These are phyloP conservation scores for Pythium phragmiticola DNA, from an alignment of 352 stramenopile genomes.

Conservation along the genomic window DNA sequence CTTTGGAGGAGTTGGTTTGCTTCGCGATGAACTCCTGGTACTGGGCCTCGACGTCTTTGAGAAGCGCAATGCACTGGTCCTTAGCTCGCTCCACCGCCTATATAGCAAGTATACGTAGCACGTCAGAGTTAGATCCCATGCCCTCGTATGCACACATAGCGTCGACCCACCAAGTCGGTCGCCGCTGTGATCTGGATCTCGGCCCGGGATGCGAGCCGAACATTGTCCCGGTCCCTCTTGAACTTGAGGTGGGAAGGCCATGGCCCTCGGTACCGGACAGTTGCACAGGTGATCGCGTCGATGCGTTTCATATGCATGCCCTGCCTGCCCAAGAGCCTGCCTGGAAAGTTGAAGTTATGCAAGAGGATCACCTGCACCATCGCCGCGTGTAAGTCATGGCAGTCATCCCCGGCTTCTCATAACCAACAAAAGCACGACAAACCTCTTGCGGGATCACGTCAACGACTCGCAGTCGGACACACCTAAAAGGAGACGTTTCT, in stretches of 20 bases:
- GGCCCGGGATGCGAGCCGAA: conserved; percentile 6
- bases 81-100: conserved; percentile 25
- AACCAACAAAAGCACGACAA: background rate
- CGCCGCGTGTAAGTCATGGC: too few species aligned
- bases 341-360: conserved; percentile 61
- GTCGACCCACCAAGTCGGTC: conserved; percentile 17
- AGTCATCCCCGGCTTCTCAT: too few species aligned
- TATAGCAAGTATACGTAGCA: background rate
- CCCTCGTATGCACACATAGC: background rate
- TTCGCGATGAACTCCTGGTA: conserved; percentile 10
- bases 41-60: conserved; percentile 13
- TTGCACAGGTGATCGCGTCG: conserved; percentile 36
- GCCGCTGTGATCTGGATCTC: conserved; percentile 28
- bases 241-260: conserved; percentile 48
- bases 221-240: background rate
- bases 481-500: conserved; percentile 7
- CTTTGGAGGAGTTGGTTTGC: background rate
- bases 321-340: conserved; percentile 57
- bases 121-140: background rate
- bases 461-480: conserved; percentile 14
- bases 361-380: conserved; percentile 33
- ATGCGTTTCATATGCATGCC: conserved; percentile 66
- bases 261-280: conserved; percentile 23
- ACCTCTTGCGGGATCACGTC: conserved; percentile 22
- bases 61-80: conserved; percentile 19